A percentile compares a stretch with the other conserved stretches of the same genome.
Evolutionary conservation across 1,284 basidiomycete genomes (phyloP).

Genomic region (Puccinia polysora): DNA sequence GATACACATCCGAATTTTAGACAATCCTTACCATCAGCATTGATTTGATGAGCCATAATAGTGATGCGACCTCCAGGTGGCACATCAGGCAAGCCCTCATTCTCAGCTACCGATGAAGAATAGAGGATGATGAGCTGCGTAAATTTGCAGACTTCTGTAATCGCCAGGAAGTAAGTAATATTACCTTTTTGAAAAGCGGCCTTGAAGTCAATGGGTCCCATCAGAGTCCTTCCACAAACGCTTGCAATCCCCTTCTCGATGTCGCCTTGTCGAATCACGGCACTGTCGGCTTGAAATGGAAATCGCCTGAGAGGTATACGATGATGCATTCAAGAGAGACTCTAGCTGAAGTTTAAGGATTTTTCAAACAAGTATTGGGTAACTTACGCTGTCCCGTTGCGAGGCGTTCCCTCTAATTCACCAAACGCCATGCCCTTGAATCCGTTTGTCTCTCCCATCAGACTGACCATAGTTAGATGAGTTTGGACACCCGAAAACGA

Average conservation of each 20-base stretch:
- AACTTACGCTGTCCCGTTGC: conserved; percentile 34
- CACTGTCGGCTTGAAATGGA: conserved; percentile 36
- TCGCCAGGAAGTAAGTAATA: background rate
- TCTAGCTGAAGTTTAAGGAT: no score
- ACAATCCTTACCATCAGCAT: conserved; percentile 34
- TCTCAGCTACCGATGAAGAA: conserved; percentile 6
- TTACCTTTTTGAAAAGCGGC: conserved; percentile 28
- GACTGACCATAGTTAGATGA: conserved; percentile 34
- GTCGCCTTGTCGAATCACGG: conserved; percentile 32
- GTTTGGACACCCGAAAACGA: background rate
- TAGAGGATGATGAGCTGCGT: background rate
- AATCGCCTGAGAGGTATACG: conserved; percentile 4
- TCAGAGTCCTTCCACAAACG: conserved; percentile 38
- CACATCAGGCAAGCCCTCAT: conserved; percentile 35
- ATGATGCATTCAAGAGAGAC: no score
- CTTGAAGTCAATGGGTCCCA: conserved; percentile 31
- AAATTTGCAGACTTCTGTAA: no score
- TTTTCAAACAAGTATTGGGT: no score
- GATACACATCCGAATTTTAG: background rate
- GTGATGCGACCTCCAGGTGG: conserved; percentile 22
- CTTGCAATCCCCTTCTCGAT: conserved; percentile 29
- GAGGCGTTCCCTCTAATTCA: conserved; percentile 24
- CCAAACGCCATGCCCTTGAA: conserved; percentile 33
- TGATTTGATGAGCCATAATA: conserved; percentile 39
- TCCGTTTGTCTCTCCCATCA: conserved; percentile 41